These are phyloP conservation scores for Syzygium oleosum DNA, from an alignment of 345 rosid species.

Conservation along the genomic window DNA sequence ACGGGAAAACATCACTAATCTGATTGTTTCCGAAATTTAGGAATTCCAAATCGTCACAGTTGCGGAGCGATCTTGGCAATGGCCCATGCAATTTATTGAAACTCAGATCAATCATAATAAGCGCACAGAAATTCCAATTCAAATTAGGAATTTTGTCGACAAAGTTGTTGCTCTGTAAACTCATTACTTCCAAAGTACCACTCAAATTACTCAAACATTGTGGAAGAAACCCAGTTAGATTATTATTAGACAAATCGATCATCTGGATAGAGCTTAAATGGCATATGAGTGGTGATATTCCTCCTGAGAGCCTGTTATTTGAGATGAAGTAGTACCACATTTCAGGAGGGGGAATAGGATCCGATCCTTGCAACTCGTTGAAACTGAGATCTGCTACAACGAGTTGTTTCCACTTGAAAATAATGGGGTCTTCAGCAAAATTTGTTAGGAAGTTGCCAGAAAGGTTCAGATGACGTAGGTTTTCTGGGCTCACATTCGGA, in stretches of 20 bases:
- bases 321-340: background rate
- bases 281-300: constrained; percentile 5
- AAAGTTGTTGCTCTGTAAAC: background rate
- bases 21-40: background rate
- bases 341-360: constrained; percentile 1
- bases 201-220: constrained; percentile 13
- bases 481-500: background rate
- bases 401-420: background rate
- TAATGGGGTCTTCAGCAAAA: background rate
- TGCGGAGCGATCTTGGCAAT: constrained; percentile 4
- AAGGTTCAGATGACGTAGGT: background rate
- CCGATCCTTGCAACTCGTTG: constrained; percentile 8
- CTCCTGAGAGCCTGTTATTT: constrained; percentile 1
- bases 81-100: rapidly evolving
- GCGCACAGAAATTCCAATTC: background rate
- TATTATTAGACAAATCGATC: constrained; percentile 16
- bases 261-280: background rate
- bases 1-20: background rate
- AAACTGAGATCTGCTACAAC: background rate
- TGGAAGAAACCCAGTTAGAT: constrained; percentile 14
- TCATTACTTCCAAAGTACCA: background rate
- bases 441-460: constrained; percentile 3
- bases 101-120: background rate
- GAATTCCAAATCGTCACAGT: background rate
- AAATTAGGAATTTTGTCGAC: background rate